Percentiles rank a stretch among this genome's conserved stretches.
Conservation (phyloP, 2,329 filamentous ascomycete species). For the Immersiporthe knoxdaviesiana region DNA sequence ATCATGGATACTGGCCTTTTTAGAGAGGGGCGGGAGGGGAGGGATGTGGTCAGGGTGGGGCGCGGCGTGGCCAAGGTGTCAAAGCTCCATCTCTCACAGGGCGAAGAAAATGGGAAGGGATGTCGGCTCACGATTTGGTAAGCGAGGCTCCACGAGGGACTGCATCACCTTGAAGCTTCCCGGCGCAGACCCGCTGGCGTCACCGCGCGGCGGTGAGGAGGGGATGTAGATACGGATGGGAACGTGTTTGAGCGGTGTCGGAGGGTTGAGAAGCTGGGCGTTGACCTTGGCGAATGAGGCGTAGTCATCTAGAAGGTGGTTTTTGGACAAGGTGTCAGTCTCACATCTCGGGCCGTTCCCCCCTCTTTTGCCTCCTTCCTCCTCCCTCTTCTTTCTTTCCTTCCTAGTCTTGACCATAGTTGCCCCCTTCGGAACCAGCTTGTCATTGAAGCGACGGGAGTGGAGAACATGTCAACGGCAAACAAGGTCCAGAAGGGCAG, state of each 20-base stretch:
- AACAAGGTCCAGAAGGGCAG: background rate
- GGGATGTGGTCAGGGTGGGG: too few relatives aligned
- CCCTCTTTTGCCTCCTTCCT: background rate
- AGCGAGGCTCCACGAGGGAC: slow-evolving; percentile 63
- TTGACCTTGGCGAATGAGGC: slow-evolving; percentile 74
- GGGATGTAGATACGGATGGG: slow-evolving; percentile 87
- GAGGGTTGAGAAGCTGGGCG: slow-evolving; percentile 74
- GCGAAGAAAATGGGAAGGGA: slow-evolving; percentile 4
- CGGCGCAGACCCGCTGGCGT: slow-evolving; percentile 34
- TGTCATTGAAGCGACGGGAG: background rate
- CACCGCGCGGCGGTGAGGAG: slow-evolving; percentile 53
- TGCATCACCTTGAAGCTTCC: slow-evolving; percentile 75
- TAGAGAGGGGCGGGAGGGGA: slow-evolving; percentile 66
- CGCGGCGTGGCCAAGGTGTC: background rate
- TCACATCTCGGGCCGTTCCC: background rate
- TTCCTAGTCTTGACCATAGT: background rate
- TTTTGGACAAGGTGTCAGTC: background rate
- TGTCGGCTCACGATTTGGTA: slow-evolving; percentile 40
- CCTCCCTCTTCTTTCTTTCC: background rate
- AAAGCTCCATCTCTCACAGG: background rate
- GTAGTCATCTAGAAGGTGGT: slow-evolving; percentile 64
- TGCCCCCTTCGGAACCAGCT: background rate
- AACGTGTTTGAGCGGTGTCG: slow-evolving; percentile 77
- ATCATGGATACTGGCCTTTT: background rate
- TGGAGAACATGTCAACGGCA: slow-evolving; percentile 9